A percentile compares a stretch with the other conserved stretches of the same genome.
phyloP scores from a whole-genome alignment of 805 yeast genomes.

The Metschnikowia orientalis region DNA sequence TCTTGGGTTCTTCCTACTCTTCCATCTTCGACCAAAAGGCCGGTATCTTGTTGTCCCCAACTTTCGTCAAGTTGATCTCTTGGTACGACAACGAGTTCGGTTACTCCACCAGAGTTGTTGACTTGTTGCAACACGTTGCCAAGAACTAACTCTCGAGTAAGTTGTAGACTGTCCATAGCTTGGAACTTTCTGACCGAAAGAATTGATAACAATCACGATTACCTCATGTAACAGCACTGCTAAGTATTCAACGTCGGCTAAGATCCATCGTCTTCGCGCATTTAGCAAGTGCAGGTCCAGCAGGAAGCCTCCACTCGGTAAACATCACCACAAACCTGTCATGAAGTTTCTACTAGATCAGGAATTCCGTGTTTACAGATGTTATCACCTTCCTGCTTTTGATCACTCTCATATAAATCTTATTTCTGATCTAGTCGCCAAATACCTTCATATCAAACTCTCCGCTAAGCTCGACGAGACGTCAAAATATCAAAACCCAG shows the following conservation, averaged over 20 bases:
- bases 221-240: too few relatives aligned
- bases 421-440: constrained; percentile 9
- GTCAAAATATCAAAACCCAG: constrained; percentile 8
- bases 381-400: constrained; percentile 9
- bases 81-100: constrained; percentile 98
- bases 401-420: constrained; percentile 3
- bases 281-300: too few relatives aligned
- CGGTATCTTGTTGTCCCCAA: constrained; percentile 81
- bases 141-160: constrained; percentile 26
- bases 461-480: constrained; percentile 9
- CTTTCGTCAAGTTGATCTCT: constrained; percentile 84
- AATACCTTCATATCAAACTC: constrained; percentile 11
- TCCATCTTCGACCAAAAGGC: constrained; percentile 90
- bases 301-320: too few relatives aligned
- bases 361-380: constrained; percentile 7
- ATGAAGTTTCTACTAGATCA: constrained; percentile 12
- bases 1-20: constrained; percentile 78
- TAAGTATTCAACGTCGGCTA: too few relatives aligned
- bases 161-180: constrained; percentile 12
- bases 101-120: constrained; percentile 94
- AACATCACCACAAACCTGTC: background rate
- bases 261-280: too few relatives aligned
- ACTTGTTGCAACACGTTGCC: constrained; percentile 79
- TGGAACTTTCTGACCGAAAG: constrained; percentile 5
- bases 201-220: too few relatives aligned